A percentile compares a stretch with the other conserved stretches of the same genome.
These are phyloP conservation scores for Capsicum baccatum DNA, from an alignment of 257 asterid species.

Conservation along the genomic window DNA sequence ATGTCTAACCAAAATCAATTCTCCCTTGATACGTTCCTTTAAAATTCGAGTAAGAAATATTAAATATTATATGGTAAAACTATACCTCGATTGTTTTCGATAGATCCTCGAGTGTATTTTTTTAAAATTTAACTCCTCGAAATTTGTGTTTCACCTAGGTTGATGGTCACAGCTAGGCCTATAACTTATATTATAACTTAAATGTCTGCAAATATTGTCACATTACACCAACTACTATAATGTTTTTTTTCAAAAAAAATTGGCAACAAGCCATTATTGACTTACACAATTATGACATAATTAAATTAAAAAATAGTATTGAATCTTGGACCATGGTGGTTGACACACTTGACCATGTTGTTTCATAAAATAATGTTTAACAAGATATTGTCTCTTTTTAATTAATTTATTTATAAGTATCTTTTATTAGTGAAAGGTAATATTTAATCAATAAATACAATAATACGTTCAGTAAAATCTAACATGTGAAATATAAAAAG, in stretches of 20 bases:
- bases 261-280: constrained; percentile 22
- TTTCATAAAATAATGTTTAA: background rate
- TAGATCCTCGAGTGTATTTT: too few species aligned
- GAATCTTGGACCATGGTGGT: background rate
- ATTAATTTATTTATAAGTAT: background rate
- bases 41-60: too few species aligned
- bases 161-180: background rate
- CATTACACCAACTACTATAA: background rate
- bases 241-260: background rate
- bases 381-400: too few species aligned
- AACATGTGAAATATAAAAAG: too few species aligned
- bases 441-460: too few species aligned
- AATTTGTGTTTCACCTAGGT: background rate
- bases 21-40: too few species aligned
- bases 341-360: background rate
- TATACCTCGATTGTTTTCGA: too few species aligned
- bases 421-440: background rate
- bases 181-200: background rate
- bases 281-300: background rate
- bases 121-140: too few species aligned
- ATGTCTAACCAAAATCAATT: too few species aligned
- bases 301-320: background rate
- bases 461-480: too few species aligned
- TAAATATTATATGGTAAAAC: too few species aligned
- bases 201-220: background rate